A percentile compares a stretch with the other conserved stretches of the same genome.
phyloP scores from a whole-genome alignment of 176 grass and related monocot genomes.

The Otatea glauca region DNA sequence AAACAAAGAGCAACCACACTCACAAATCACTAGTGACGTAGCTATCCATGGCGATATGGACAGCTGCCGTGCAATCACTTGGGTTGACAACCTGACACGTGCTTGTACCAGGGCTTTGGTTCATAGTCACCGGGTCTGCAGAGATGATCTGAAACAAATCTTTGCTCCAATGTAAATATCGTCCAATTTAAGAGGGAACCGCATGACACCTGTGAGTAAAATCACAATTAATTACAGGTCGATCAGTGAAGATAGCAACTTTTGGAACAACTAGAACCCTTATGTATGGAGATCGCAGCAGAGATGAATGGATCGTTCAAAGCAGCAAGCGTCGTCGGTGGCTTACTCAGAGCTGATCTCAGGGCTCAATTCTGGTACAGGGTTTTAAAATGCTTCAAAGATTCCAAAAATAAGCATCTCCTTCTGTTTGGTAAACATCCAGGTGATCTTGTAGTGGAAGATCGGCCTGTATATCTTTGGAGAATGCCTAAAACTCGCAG shows the following conservation, averaged over 20 bases:
- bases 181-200: neutral
- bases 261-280: neutral
- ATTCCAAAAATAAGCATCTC: neutral
- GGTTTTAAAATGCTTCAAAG: neutral
- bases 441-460: neutral
- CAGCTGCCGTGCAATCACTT: no score
- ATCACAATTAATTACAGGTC: neutral
- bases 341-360: neutral
- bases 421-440: neutral
- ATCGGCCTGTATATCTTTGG: neutral
- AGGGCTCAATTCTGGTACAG: neutral
- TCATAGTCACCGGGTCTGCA: no score
- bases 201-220: constrained; percentile 9
- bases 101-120: no score
- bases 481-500: neutral
- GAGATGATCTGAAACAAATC: neutral
- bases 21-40: no score
- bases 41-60: no score
- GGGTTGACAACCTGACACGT: no score
- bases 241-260: neutral
- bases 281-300: neutral
- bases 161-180: neutral
- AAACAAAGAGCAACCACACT: no score
- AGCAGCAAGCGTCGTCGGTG: fast-evolving
- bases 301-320: neutral